A percentile compares a stretch with the other conserved stretches of the same genome.
Evolutionary conservation across 352 stramenopile genomes (phyloP).

Genomic region (Phytophthora multivora): DNA sequence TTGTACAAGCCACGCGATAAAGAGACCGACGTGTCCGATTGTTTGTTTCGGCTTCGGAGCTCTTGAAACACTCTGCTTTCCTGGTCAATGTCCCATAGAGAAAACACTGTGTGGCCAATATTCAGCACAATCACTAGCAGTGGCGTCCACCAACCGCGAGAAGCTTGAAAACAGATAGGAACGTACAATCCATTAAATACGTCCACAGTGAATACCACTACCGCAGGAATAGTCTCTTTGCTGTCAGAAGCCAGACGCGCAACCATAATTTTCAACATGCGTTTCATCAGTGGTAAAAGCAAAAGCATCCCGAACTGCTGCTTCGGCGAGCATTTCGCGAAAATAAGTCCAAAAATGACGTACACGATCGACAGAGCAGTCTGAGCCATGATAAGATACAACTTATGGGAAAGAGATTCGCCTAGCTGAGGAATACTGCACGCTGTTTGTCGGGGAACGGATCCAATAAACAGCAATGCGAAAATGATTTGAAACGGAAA

Average conservation of each 20-base stretch:
- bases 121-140: slow-evolving; percentile 2
- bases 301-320: slow-evolving; percentile 8
- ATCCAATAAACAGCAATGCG: not conserved
- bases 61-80: too few relatives aligned
- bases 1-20: too few relatives aligned
- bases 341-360: slow-evolving; percentile 6
- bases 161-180: slow-evolving; percentile 13
- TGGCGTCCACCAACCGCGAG: not conserved
- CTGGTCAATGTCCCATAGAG: not conserved
- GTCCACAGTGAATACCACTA: slow-evolving; percentile 20
- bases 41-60: too few relatives aligned
- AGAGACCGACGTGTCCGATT: too few relatives aligned
- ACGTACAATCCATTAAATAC: slow-evolving; percentile 13
- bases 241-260: not conserved
- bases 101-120: not conserved
- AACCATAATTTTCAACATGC: slow-evolving; percentile 6
- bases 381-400: slow-evolving; percentile 4
- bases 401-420: not conserved
- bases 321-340: not conserved
- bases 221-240: slow-evolving; percentile 4
- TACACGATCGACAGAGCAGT: slow-evolving; percentile 2
- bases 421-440: not conserved
- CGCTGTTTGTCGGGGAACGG: not conserved
- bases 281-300: slow-evolving; percentile 10
- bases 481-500: slow-evolving; percentile 4